phyloP scores from a whole-genome alignment of 2,329 filamentous ascomycete species.

The Westerdykella sp. region DNA sequence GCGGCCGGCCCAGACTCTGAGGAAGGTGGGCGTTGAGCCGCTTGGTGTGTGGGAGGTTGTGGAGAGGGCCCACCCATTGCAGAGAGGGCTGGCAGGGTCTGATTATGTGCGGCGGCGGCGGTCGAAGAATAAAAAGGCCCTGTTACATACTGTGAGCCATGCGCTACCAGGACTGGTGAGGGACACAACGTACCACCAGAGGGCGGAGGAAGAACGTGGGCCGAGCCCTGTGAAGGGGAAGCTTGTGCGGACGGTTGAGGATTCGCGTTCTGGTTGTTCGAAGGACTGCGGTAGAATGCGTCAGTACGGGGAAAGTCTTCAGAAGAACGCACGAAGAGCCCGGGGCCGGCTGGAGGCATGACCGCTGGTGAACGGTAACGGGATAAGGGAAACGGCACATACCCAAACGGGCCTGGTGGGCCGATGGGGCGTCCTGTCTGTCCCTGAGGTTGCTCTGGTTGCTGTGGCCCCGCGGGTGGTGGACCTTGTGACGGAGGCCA shows the following conservation, averaged over 20 bases:
- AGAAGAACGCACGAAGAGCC: slow-evolving; percentile 8
- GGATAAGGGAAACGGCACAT: slow-evolving; percentile 11
- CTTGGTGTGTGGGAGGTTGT: slow-evolving; percentile 37
- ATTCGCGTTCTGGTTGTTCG: slow-evolving; percentile 26
- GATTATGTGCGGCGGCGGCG: slow-evolving; percentile 31
- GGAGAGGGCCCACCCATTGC: slow-evolving; percentile 42
- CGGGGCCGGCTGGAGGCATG: slow-evolving; percentile 14
- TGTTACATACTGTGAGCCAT: slow-evolving; percentile 19
- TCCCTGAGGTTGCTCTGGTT: slow-evolving; percentile 30
- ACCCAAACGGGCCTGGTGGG: slow-evolving; percentile 36
- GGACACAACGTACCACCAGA: slow-evolving; percentile 26
- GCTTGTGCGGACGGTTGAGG: slow-evolving; percentile 30
- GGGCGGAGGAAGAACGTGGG: slow-evolving; percentile 36
- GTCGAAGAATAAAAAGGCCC: slow-evolving; percentile 39
- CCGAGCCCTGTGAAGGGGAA: slow-evolving; percentile 31
- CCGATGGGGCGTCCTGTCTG: slow-evolving; percentile 22
- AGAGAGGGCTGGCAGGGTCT: slow-evolving; percentile 41
- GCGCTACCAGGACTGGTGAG: slow-evolving; percentile 6
- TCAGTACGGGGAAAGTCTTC: slow-evolving; percentile 15
- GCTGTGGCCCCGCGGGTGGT: slow-evolving; percentile 43
- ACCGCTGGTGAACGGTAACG: slow-evolving; percentile 5
- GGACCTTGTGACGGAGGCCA: slow-evolving; percentile 42
- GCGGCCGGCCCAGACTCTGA: slow-evolving; percentile 31
- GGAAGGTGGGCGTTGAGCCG: slow-evolving; percentile 31
- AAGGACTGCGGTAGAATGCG: slow-evolving; percentile 14